Evolutionary conservation across 352 stramenopile genomes (phyloP).

Genomic region (Pythium folliculosum): DNA sequence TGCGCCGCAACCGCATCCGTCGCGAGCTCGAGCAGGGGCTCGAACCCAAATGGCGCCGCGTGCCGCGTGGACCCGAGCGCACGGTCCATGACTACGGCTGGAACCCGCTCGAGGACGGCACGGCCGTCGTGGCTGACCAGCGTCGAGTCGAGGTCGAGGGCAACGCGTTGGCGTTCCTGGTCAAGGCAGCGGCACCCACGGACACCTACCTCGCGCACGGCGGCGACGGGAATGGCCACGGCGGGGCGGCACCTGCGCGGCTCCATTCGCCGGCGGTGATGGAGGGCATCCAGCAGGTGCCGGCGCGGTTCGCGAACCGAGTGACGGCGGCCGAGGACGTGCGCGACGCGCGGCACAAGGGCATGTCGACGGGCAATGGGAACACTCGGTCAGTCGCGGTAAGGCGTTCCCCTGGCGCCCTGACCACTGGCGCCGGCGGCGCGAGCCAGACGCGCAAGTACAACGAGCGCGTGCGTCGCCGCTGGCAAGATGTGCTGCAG

Average conservation of each 20-base stretch:
- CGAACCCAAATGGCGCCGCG: slow-evolving; percentile 33
- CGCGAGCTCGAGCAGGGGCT: slow-evolving; percentile 50
- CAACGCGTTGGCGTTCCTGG: slow-evolving; percentile 19
- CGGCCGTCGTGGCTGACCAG: slow-evolving; percentile 7
- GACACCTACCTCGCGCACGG: not conserved
- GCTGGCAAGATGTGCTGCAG: slow-evolving; percentile 47
- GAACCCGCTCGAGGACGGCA: slow-evolving; percentile 27
- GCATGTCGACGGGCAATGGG: not conserved
- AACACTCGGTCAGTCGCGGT: not conserved
- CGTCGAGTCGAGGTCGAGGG: slow-evolving; percentile 13
- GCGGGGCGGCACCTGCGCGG: not conserved
- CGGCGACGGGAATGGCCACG: not conserved
- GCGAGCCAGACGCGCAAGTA: not conserved
- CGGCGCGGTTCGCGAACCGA: slow-evolving; percentile 12
- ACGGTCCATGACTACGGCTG: slow-evolving; percentile 33
- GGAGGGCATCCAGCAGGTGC: slow-evolving; percentile 21
- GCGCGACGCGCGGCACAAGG: not conserved
- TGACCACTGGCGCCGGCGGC: too few relatives aligned
- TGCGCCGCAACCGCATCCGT: slow-evolving; percentile 65
- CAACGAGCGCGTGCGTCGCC: slow-evolving; percentile 26
- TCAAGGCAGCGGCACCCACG: slow-evolving; percentile 4
- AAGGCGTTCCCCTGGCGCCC: not conserved
- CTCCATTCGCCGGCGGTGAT: slow-evolving; percentile 5
- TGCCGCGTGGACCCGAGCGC: slow-evolving; percentile 16
- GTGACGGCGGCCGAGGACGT: not conserved